Base-by-base conservation (phyloP, 164 flowering plant genomes). In the Buxus sempervirens region DNA sequence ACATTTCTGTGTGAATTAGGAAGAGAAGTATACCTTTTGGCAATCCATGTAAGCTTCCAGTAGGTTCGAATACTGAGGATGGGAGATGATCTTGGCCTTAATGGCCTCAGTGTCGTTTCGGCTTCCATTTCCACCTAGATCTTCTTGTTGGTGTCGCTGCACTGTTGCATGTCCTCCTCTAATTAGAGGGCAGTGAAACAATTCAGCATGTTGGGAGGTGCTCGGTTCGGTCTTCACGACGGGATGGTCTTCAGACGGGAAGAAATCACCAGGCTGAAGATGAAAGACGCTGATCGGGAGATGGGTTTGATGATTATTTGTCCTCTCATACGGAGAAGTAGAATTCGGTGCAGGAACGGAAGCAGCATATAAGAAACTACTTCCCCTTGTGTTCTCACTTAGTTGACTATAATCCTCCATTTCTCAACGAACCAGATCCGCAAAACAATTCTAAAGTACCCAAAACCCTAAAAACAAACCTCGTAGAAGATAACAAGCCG, bases 21-120 rank as follows among this genome's bases (percentile, higher is more conserved):
- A n/a, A n/a, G n/a, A n/a, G 53, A 25, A 26, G 28, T 23, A 8
- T 66, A 92, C 98, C 98, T 88, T 93, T 72, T 93, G 98, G 68
- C 98, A 93, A 69, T 86, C 92, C 90, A 93, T 83, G 82, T 88
- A 91, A 67, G 98, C 97, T 76, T 91, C 83, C 54, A 93, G 66
- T 57, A 93, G 93, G 75, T 78, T 87, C 14, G 89, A 83, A 64
- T 88, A 93, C 64, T 88, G 96, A 82, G 98, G 98, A 57, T 93
- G 98, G 53, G 94, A 77, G 5, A 88, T 66, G 76, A 93, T 93
- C 85, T 87, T 93, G 25, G 96, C 94, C 68, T 93, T 93, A n/a
- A 93, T 88, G 12, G 87, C 89, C 27, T 90, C 97, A 13, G 72
- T 78, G 23, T 85, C 85, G 53, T 58, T 69, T 28, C 69, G 56